phyloP scores from a whole-genome alignment of 2,329 filamentous ascomycete species.

The Ophiostoma sp. region DNA sequence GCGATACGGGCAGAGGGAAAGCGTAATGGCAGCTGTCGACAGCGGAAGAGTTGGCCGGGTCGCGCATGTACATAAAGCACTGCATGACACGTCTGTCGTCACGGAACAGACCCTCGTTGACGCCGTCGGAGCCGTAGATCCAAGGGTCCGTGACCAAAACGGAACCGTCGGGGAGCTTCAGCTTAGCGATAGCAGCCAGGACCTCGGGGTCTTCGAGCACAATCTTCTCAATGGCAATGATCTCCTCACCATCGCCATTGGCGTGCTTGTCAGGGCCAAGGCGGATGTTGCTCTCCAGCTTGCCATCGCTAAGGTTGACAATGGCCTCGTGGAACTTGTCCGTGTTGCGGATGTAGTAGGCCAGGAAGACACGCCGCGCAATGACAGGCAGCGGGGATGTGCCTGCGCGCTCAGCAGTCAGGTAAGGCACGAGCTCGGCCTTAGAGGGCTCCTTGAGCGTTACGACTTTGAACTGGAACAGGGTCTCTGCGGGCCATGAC shows the following conservation, averaged over 20 bases:
- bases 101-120: slow-evolving; percentile 23
- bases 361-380: slow-evolving; percentile 48
- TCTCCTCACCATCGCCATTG: slow-evolving; percentile 55
- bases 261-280: slow-evolving; percentile 55
- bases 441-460: slow-evolving; percentile 56
- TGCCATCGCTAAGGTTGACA: slow-evolving; percentile 45
- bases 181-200: slow-evolving; percentile 55
- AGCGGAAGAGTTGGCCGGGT: slow-evolving; percentile 53
- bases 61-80: slow-evolving; percentile 61
- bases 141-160: slow-evolving; percentile 57
- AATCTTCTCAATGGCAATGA: slow-evolving; percentile 51
- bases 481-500: slow-evolving; percentile 50
- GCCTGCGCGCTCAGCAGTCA: slow-evolving; percentile 40
- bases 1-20: slow-evolving; percentile 50
- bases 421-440: slow-evolving; percentile 44
- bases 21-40: slow-evolving; percentile 59
- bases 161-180: slow-evolving; percentile 55
- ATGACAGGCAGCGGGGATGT: slow-evolving; percentile 36
- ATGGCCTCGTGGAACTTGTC: slow-evolving; percentile 58
- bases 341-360: slow-evolving; percentile 56
- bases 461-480: slow-evolving; percentile 57
- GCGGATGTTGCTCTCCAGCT: slow-evolving; percentile 53
- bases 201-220: slow-evolving; percentile 52
- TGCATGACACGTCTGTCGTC: slow-evolving; percentile 41
- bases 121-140: slow-evolving; percentile 56